Percentiles rank a stretch among this genome's conserved stretches.
Conservation (phyloP, 2,329 filamentous ascomycete species). For the Macrophomina tecta region DNA sequence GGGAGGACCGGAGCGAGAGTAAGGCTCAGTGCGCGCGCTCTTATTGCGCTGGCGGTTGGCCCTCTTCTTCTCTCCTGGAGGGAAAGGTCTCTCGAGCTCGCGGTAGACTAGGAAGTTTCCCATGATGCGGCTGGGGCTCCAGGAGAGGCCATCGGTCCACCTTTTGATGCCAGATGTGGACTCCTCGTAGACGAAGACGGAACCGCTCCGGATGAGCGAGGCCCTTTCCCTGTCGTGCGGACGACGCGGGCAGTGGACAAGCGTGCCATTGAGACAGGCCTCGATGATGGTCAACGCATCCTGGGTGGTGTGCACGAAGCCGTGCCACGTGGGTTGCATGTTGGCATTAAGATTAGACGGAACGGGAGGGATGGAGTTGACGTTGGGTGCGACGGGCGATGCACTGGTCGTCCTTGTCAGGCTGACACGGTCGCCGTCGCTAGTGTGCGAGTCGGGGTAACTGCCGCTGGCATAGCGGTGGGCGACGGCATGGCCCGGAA, state of each 20-base stretch:
- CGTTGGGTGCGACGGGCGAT: slow-evolving; percentile 17
- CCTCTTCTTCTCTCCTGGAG: slow-evolving; percentile 83
- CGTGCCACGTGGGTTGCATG: slow-evolving; percentile 69
- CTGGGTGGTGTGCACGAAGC: slow-evolving; percentile 70
- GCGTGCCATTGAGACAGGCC: slow-evolving; percentile 71
- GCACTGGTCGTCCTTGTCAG: slow-evolving; percentile 13
- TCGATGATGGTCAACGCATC: slow-evolving; percentile 85
- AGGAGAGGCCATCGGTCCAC: slow-evolving; percentile 90
- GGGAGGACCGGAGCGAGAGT: slow-evolving; percentile 49
- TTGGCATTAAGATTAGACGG: slow-evolving; percentile 36
- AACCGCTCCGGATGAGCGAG: slow-evolving; percentile 79
- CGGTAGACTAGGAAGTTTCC: slow-evolving; percentile 87
- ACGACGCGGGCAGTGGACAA: slow-evolving; percentile 79
- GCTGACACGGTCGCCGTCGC: slow-evolving; percentile 21
- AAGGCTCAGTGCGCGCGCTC: slow-evolving; percentile 58
- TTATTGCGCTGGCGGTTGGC: slow-evolving; percentile 61
- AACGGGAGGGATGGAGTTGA: slow-evolving; percentile 20
- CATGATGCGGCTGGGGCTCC: slow-evolving; percentile 87
- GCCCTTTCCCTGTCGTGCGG: slow-evolving; percentile 85
- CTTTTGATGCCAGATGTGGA: slow-evolving; percentile 89
- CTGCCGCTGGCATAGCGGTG: slow-evolving; percentile 19
- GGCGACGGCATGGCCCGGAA: slow-evolving; percentile 9
- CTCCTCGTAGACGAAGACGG: slow-evolving; percentile 88
- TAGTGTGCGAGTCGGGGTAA: slow-evolving; percentile 21
- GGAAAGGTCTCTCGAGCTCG: slow-evolving; percentile 78